A percentile compares a stretch with the other conserved stretches of the same genome.
Conservation (phyloP, 2,329 filamentous ascomycete species). For the Paraphoma sp. region DNA sequence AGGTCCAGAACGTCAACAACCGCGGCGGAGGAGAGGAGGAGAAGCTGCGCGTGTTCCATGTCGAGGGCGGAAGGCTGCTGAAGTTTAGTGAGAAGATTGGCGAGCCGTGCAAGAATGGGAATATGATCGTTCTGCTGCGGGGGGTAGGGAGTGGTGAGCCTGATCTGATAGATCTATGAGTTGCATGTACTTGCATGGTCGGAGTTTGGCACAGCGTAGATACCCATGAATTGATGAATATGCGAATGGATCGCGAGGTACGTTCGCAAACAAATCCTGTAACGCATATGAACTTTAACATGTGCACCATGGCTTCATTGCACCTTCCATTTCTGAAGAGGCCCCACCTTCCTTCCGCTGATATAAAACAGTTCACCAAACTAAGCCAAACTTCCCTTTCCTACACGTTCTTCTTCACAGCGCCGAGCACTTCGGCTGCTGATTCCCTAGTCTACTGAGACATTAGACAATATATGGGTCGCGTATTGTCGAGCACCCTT, state of each 20-base stretch:
- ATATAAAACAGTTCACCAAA: too few species aligned
- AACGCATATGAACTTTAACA: too few species aligned
- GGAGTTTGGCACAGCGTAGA: background rate
- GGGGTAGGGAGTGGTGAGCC: constrained; percentile 82
- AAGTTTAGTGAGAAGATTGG: constrained; percentile 90
- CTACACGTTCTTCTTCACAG: background rate
- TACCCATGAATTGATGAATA: constrained; percentile 1
- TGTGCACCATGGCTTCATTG: background rate
- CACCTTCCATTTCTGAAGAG: background rate
- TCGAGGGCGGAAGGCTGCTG: constrained; percentile 84
- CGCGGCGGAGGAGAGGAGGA: constrained; percentile 76
- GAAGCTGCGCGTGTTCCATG: constrained; percentile 86
- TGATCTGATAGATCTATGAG: constrained; percentile 67
- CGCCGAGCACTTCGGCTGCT: constrained; percentile 1
- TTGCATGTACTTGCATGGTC: constrained; percentile 1
- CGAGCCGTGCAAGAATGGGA: constrained; percentile 74
- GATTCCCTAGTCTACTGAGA: background rate
- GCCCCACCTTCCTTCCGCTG: too few species aligned
- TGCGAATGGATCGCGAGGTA: background rate
- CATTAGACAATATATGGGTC: background rate
- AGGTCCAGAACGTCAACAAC: constrained; percentile 86
- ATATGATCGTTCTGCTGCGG: constrained; percentile 86
- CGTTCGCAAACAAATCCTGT: too few species aligned
- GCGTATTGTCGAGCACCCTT: too few species aligned
- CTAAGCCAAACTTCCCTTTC: background rate